Percentiles rank a stretch among this genome's conserved stretches.
phyloP scores from a whole-genome alignment of 2,329 filamentous ascomycete genomes.

The Fusarium proliferatum region DNA sequence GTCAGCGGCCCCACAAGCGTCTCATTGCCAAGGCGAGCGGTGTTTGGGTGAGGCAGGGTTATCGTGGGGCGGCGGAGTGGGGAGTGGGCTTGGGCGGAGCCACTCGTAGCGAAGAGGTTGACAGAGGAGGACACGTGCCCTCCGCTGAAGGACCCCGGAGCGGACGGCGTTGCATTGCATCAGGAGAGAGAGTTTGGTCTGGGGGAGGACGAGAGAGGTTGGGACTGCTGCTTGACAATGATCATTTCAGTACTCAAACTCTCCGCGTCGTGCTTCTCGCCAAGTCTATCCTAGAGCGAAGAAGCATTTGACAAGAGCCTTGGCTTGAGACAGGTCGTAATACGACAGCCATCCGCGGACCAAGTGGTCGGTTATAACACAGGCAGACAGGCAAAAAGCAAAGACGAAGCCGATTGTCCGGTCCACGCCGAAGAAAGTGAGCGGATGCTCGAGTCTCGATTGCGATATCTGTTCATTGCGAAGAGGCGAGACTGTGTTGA shows the following conservation, averaged over 20 bases:
- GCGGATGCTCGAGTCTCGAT: not conserved
- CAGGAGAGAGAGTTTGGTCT: not conserved
- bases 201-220: not conserved
- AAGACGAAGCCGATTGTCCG: conserved; percentile 2
- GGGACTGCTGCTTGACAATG: conserved; percentile 3
- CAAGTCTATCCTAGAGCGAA: conserved; percentile 18
- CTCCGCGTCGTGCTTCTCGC: not conserved
- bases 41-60: conserved; percentile 17
- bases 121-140: conserved; percentile 33
- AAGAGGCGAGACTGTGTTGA: not conserved
- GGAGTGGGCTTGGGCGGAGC: conserved; percentile 24
- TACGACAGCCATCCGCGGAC: not conserved
- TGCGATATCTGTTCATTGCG: not conserved
- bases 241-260: not conserved
- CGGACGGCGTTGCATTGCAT: conserved; percentile 21
- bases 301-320: conserved; percentile 40
- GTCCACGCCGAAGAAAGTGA: conserved; percentile 8
- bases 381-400: not conserved
- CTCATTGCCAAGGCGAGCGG: conserved; percentile 25
- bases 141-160: conserved; percentile 29
- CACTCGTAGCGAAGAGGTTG: conserved; percentile 9
- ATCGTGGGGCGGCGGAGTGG: conserved; percentile 23
- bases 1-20: conserved; percentile 31
- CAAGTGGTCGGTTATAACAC: not conserved
- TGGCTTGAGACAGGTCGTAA: conserved; percentile 21